A percentile compares a stretch with the other conserved stretches of the same genome.
Evolutionary conservation across 495 filamentous ascomycete species (phyloP).

Genomic region (Immersiella caudata): DNA sequence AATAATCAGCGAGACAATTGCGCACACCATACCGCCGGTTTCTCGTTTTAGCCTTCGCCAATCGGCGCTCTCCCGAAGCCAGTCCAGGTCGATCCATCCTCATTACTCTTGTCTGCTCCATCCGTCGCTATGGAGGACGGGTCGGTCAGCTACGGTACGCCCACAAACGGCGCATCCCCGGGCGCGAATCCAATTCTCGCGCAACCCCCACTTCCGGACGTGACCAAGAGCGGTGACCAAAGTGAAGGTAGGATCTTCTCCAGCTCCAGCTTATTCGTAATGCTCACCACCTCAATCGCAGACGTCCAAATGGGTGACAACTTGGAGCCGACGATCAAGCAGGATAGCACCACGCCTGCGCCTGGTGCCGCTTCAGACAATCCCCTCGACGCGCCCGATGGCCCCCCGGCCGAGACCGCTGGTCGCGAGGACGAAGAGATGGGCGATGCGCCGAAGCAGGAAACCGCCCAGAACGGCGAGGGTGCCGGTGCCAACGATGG

Average conservation of each 20-base stretch:
- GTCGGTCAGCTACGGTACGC: slow-evolving; percentile 56
- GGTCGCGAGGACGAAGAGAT: slow-evolving; percentile 83
- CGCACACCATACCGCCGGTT: not conserved
- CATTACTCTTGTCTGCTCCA: slow-evolving; percentile 4
- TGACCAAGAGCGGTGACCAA: slow-evolving; percentile 24
- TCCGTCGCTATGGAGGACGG: slow-evolving; percentile 56
- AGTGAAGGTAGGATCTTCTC: slow-evolving; percentile 38
- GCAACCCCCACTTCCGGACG: slow-evolving; percentile 52
- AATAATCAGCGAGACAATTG: not conserved
- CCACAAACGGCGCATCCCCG: slow-evolving; percentile 54
- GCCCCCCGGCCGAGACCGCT: slow-evolving; percentile 67
- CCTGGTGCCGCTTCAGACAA: slow-evolving; percentile 70
- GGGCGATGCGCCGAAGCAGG: slow-evolving; percentile 69
- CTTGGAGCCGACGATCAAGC: slow-evolving; percentile 52
- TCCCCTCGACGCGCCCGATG: slow-evolving; percentile 81
- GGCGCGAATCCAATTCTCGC: slow-evolving; percentile 54
- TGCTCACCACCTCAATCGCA: slow-evolving; percentile 15
- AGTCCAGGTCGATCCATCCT: not conserved
- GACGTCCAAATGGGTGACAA: slow-evolving; percentile 62
- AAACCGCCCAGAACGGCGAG: slow-evolving; percentile 53
- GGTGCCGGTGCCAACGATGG: slow-evolving; percentile 42
- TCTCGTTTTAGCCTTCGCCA: not conserved
- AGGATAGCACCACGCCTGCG: slow-evolving; percentile 55
- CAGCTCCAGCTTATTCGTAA: not conserved
- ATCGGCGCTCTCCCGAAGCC: not conserved